A percentile compares a stretch with the other conserved stretches of the same genome.
phyloP scores from a whole-genome alignment of 441 rosid species.

The Capsella rubella region DNA sequence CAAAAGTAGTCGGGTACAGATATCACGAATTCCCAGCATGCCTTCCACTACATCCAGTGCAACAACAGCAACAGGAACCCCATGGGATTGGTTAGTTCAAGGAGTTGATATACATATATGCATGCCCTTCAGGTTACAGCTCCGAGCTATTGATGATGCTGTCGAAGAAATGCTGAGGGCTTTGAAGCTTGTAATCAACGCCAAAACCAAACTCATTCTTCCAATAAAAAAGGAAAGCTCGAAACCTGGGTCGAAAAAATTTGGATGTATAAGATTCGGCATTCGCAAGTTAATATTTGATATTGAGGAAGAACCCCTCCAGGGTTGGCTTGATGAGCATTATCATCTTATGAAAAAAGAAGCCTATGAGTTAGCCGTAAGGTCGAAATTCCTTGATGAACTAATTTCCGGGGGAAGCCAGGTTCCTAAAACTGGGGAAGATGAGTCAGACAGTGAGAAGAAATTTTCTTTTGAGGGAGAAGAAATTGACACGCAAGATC shows the following conservation, averaged over 20 bases:
- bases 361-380: constrained; percentile 89
- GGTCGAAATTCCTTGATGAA: constrained; percentile 87
- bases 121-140: constrained; percentile 89
- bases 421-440: constrained; percentile 55
- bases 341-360: constrained; percentile 82
- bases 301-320: constrained; percentile 98
- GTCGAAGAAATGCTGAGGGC: constrained; percentile 95
- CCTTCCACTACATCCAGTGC: constrained; percentile 62
- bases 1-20: constrained; percentile 91
- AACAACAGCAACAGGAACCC: constrained; percentile 46
- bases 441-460: constrained; percentile 52
- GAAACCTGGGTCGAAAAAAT: constrained; percentile 60
- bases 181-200: constrained; percentile 80
- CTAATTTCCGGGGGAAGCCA: constrained; percentile 54
- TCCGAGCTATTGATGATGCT: constrained; percentile 98
- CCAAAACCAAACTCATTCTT: constrained; percentile 66
- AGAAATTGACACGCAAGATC: constrained; percentile 70
- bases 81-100: constrained; percentile 99
- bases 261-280: constrained; percentile 78
- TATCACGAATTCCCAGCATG: constrained; percentile 85
- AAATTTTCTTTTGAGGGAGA: constrained; percentile 60
- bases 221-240: constrained; percentile 74
- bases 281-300: constrained; percentile 83
- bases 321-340: constrained; percentile 99
- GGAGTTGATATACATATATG: constrained; percentile 87